These are phyloP conservation scores for Arthrobotrys sphaeroides DNA, from an alignment of 2,329 filamentous ascomycete genomes.

Conservation along the genomic window DNA sequence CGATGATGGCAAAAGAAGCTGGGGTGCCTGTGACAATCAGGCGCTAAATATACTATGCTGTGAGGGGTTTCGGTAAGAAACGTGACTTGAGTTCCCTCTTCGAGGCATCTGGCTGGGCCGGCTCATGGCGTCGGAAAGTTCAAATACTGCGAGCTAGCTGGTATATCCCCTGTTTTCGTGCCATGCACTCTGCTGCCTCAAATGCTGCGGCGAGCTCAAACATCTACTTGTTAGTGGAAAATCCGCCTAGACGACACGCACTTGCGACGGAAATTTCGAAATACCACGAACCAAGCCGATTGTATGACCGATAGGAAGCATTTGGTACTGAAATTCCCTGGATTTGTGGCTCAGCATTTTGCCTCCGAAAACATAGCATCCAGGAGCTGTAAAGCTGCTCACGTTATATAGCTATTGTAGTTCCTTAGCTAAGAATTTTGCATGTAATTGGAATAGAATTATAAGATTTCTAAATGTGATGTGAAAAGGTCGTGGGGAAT, in stretches of 20 bases:
- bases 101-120: not conserved
- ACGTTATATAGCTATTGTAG: too few relatives aligned
- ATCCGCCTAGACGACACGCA: not conserved
- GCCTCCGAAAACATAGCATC: not conserved
- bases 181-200: not conserved
- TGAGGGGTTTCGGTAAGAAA: conserved; percentile 21
- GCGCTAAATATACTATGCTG: conserved; percentile 34
- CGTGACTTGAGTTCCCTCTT: conserved; percentile 11
- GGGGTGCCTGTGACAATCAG: conserved; percentile 8
- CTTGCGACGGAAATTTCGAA: too few relatives aligned
- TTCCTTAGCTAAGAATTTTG: too few relatives aligned
- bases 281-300: too few relatives aligned
- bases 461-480: too few relatives aligned
- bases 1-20: conserved; percentile 5
- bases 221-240: not conserved
- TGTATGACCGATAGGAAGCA: not conserved
- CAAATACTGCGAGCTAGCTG: not conserved
- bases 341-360: not conserved
- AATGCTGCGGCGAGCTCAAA: conserved; percentile 20
- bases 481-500: not conserved
- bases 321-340: not conserved
- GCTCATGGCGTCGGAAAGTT: not conserved
- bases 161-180: not conserved
- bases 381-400: not conserved
- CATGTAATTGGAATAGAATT: too few relatives aligned